phyloP scores from a whole-genome alignment of 306 rosid genomes.

The Argentina anserina region DNA sequence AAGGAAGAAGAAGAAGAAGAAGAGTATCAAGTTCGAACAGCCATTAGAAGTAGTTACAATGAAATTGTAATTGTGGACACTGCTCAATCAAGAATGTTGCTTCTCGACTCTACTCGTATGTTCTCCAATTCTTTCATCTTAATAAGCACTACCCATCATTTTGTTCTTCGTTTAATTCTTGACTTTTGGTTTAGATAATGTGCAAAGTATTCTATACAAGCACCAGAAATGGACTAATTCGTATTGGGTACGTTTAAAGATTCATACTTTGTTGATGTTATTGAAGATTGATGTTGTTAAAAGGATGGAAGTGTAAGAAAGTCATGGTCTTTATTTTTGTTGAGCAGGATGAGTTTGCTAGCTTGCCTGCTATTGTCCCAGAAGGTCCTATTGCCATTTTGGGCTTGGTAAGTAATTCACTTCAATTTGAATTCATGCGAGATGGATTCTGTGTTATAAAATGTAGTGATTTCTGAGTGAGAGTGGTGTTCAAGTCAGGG shows the following conservation, averaged over 20 bases:
- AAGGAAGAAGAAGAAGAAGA: slow-evolving; percentile 47
- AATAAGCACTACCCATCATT: neutral
- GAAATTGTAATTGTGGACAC: slow-evolving; percentile 68
- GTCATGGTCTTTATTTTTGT: slow-evolving; percentile 15
- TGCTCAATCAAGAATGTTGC: slow-evolving; percentile 63
- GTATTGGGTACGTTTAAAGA: slow-evolving; percentile 60
- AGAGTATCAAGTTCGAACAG: slow-evolving; percentile 41
- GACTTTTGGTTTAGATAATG: slow-evolving; percentile 46
- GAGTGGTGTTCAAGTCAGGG: slow-evolving; percentile 52
- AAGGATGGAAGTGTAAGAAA: neutral
- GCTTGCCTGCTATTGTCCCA: slow-evolving; percentile 89
- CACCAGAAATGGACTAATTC: slow-evolving; percentile 76
- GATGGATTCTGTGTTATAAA: slow-evolving; percentile 12
- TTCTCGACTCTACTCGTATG: slow-evolving; percentile 73
- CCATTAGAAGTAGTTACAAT: slow-evolving; percentile 53
- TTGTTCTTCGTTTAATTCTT: slow-evolving; percentile 1
- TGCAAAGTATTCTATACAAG: slow-evolving; percentile 81
- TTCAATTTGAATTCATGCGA: slow-evolving; percentile 17
- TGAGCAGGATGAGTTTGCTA: slow-evolving; percentile 82
- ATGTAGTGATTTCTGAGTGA: slow-evolving; percentile 7
- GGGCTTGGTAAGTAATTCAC: slow-evolving; percentile 85
- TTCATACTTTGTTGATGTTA: neutral
- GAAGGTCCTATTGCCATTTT: slow-evolving; percentile 86
- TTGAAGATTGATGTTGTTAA: neutral
- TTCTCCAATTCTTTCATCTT: neutral